Evolutionary conservation across 2,329 filamentous ascomycete genomes (phyloP).

Genomic region (Elsinoe fawcettii): DNA sequence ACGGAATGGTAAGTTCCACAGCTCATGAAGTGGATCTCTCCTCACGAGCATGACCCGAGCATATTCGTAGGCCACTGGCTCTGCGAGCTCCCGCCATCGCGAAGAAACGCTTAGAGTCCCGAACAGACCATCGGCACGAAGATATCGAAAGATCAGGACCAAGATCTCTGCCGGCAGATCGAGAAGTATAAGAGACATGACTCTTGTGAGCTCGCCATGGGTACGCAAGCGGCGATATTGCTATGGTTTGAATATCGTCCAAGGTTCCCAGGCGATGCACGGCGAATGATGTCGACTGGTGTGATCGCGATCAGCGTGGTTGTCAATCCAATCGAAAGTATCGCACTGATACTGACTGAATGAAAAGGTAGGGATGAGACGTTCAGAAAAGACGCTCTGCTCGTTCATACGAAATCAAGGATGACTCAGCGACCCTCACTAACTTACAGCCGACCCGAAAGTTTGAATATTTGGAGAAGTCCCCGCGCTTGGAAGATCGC

Average conservation of each 20-base stretch:
- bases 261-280: too few species aligned
- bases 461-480: background rate
- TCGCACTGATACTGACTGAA: too few species aligned
- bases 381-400: too few species aligned
- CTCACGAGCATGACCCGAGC: background rate
- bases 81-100: background rate
- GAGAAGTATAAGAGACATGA: background rate
- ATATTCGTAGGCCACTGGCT: background rate
- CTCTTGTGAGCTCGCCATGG: background rate
- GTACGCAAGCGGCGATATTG: background rate
- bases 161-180: constrained; percentile 1
- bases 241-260: background rate
- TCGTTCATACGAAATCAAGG: too few species aligned
- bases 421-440: background rate
- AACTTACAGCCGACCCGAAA: background rate
- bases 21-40: background rate
- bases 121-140: background rate
- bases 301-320: too few species aligned
- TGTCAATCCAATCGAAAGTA: too few species aligned
- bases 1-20: background rate
- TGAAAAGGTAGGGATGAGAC: too few species aligned
- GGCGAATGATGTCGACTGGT: too few species aligned
- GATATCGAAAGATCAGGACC: background rate
- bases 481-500: background rate
- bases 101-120: background rate